A percentile compares a stretch with the other conserved stretches of the same genome.
These are phyloP conservation scores for Heimioporus sp. DNA, from an alignment of 768 basidiomycete genomes.

Conservation along the genomic window DNA sequence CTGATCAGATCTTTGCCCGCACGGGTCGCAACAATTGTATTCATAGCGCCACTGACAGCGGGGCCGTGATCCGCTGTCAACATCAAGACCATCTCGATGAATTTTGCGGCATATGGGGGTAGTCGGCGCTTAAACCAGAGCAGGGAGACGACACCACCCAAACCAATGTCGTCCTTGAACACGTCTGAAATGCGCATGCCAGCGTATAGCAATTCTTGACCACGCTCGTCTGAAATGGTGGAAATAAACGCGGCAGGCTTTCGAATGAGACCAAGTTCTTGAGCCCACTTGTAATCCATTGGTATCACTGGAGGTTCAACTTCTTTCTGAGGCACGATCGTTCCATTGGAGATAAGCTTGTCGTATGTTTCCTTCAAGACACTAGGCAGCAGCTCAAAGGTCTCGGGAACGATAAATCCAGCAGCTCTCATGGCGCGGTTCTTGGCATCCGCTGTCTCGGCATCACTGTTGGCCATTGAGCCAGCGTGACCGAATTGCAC, in stretches of 20 bases:
- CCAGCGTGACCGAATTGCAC: conserved; percentile 99
- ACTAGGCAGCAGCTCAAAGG: conserved; percentile 92
- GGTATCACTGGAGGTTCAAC: conserved; percentile 92
- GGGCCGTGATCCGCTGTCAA: conserved; percentile 98
- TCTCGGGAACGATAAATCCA: conserved; percentile 95
- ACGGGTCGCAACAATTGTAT: conserved; percentile 97
- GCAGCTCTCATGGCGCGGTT: conserved; percentile 92
- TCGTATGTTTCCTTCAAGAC: conserved; percentile 87
- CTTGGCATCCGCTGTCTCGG: conserved; percentile 98
- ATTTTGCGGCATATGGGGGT: conserved; percentile 93
- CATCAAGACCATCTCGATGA: conserved; percentile 99
- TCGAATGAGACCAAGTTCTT: conserved; percentile 96
- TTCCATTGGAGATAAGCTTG: conserved; percentile 65
- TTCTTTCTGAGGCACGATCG: conserved; percentile 70
- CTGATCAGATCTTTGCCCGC: conserved; percentile 99
- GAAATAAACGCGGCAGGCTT: conserved; percentile 99
- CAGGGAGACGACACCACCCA: conserved; percentile 94
- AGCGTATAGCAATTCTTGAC: conserved; percentile 96
- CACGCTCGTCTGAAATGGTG: conserved; percentile 98
- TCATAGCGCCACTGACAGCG: conserved; percentile 98
- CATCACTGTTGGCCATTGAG: conserved; percentile 94
- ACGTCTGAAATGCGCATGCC: conserved; percentile 99
- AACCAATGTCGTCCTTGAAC: conserved; percentile 95
- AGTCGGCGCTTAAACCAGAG: conserved; percentile 98
- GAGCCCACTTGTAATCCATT: conserved; percentile 99